Percentiles rank a stretch among this genome's conserved stretches.
phyloP scores from a whole-genome alignment of 2,329 filamentous ascomycete genomes.

The Alternaria angustiovoidea region DNA sequence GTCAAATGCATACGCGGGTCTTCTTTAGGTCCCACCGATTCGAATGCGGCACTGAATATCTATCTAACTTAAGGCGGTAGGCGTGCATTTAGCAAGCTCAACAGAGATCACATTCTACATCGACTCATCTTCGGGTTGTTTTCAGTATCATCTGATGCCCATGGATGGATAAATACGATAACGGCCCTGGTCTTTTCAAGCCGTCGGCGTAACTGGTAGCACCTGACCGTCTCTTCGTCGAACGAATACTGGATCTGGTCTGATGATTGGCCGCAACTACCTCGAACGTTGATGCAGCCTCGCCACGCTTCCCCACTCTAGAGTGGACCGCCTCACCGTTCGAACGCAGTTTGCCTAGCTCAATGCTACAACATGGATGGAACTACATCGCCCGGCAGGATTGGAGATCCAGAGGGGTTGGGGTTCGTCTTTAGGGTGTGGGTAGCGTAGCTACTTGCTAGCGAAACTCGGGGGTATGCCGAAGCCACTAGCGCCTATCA shows the following conservation, averaged over 20 bases:
- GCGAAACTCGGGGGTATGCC: slow-evolving; percentile 6
- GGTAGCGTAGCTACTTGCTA: slow-evolving; percentile 7
- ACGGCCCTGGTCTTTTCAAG: slow-evolving; percentile 28
- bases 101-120: slow-evolving; percentile 11
- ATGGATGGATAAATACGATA: slow-evolving; percentile 29
- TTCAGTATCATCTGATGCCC: slow-evolving; percentile 42
- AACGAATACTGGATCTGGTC: slow-evolving; percentile 10
- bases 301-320: slow-evolving; percentile 29
- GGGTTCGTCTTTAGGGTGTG: neutral
- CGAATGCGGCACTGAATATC: neutral
- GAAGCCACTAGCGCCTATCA: slow-evolving; percentile 8
- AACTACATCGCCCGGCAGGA: slow-evolving; percentile 4
- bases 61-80: slow-evolving; percentile 3
- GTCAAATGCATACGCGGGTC: slow-evolving; percentile 3
- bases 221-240: slow-evolving; percentile 35
- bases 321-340: slow-evolving; percentile 16
- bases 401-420: slow-evolving; percentile 4
- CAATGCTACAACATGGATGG: slow-evolving; percentile 11
- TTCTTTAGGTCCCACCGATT: slow-evolving; percentile 5
- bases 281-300: slow-evolving; percentile 33
- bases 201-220: slow-evolving; percentile 26
- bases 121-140: slow-evolving; percentile 24
- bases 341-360: slow-evolving; percentile 5
- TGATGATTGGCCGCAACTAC: slow-evolving; percentile 35
- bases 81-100: slow-evolving; percentile 5